Percentiles rank a stretch among this genome's conserved stretches.
Conservation (phyloP, 2,329 filamentous ascomycete genomes). For the Diaporthe citri region DNA sequence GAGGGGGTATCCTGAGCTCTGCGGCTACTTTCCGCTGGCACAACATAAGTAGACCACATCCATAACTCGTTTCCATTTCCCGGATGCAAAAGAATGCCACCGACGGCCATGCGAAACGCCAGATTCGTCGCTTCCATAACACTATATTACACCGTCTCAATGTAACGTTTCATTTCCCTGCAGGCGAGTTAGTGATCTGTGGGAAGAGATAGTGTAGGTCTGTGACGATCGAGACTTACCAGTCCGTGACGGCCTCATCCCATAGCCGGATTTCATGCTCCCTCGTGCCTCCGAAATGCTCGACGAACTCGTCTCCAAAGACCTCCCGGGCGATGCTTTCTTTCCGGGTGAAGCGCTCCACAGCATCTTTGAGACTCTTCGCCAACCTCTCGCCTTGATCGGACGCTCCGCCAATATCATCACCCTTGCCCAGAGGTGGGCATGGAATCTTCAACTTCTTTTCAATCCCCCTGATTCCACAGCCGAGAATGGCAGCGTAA, state of each 20-base stretch:
- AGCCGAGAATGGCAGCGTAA: conserved; percentile 85
- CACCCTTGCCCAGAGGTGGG: conserved; percentile 85
- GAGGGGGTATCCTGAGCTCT: conserved; percentile 37
- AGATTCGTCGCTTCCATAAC: neutral
- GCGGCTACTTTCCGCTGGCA: conserved; percentile 6
- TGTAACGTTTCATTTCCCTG: conserved; percentile 83
- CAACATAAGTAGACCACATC: conserved; percentile 10
- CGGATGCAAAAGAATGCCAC: neutral
- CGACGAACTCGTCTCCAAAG: conserved; percentile 94
- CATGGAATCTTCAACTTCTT: conserved; percentile 88
- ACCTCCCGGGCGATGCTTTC: conserved; percentile 93
- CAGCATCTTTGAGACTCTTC: conserved; percentile 88
- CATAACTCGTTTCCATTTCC: neutral
- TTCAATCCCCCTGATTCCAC: conserved; percentile 92
- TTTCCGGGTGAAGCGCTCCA: conserved; percentile 78
- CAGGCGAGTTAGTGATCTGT: conserved; percentile 32
- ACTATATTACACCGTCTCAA: conserved; percentile 74
- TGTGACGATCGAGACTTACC: conserved; percentile 69
- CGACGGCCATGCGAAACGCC: neutral
- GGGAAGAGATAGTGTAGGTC: neutral
- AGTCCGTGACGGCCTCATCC: conserved; percentile 98
- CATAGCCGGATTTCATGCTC: conserved; percentile 91
- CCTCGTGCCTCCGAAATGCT: conserved; percentile 92
- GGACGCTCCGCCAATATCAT: conserved; percentile 79
- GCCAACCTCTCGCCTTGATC: conserved; percentile 85